Evolutionary conservation across 2,329 filamentous ascomycete genomes (phyloP).

Genomic region (Ascochyta koolunga): DNA sequence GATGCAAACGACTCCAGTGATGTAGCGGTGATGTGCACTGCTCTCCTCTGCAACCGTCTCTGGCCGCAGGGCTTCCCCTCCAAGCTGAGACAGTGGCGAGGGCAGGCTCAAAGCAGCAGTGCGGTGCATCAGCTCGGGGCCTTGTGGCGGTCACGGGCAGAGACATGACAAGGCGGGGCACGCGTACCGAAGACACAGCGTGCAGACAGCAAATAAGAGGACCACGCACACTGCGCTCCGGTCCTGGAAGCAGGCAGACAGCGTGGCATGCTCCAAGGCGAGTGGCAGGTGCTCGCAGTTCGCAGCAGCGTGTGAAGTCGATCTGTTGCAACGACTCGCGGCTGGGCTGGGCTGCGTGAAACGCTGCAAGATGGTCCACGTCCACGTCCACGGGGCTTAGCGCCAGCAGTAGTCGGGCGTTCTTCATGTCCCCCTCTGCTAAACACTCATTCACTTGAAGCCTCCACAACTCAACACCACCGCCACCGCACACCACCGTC

Average conservation of each 20-base stretch:
- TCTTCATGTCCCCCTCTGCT: constrained; percentile 29
- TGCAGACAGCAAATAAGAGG: not conserved
- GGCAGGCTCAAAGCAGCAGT: constrained; percentile 1
- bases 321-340: constrained; percentile 16
- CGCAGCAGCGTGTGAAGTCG: constrained; percentile 16
- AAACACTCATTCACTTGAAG: constrained; percentile 32
- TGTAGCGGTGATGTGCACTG: not conserved
- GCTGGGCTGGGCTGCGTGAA: constrained; percentile 36
- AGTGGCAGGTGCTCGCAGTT: constrained; percentile 10
- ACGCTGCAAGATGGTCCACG: constrained; percentile 28
- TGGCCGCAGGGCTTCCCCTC: not conserved
- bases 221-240: not conserved
- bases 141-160: constrained; percentile 16
- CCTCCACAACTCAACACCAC: constrained; percentile 27
- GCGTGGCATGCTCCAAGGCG: constrained; percentile 16
- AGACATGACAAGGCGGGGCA: constrained; percentile 30
- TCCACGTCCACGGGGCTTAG: constrained; percentile 20
- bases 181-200: constrained; percentile 1
- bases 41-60: not conserved
- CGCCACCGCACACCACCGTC: constrained; percentile 21
- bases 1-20: not conserved
- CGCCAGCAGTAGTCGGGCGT: constrained; percentile 11
- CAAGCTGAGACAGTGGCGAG: not conserved
- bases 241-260: not conserved
- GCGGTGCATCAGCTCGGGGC: constrained; percentile 4